Evolutionary conservation across 2,329 filamentous ascomycete species (phyloP).

Genomic region (Alternaria brassicicola): DNA sequence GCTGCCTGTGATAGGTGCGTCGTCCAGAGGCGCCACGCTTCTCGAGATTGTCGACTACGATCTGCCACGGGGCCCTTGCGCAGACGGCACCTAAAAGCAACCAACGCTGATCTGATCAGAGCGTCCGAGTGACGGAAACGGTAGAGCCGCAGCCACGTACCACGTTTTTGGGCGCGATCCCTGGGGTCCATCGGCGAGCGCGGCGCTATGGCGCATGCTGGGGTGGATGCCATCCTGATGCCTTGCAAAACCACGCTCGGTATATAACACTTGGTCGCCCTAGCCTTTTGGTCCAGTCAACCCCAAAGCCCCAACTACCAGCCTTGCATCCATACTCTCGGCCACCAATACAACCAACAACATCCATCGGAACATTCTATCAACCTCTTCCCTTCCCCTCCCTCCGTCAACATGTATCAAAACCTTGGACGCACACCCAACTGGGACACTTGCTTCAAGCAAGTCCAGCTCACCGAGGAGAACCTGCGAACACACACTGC

Average conservation of each 20-base stretch:
- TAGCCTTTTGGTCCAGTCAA: constrained; percentile 7
- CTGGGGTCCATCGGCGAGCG: constrained; percentile 21
- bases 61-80: constrained; percentile 27
- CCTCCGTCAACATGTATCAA: constrained; percentile 18
- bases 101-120: constrained; percentile 25
- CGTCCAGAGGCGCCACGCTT: constrained; percentile 9
- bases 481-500: constrained; percentile 42
- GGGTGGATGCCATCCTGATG: constrained; percentile 18
- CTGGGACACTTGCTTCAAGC: constrained; percentile 16
- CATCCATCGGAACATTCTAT: not conserved
- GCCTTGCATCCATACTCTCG: not conserved
- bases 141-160: constrained; percentile 28
- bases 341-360: not conserved
- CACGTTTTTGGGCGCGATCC: constrained; percentile 30
- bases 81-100: constrained; percentile 24
- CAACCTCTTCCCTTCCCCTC: too few relatives aligned
- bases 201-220: constrained; percentile 27
- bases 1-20: constrained; percentile 12
- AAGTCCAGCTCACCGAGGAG: constrained; percentile 35
- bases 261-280: constrained; percentile 19
- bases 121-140: constrained; percentile 22
- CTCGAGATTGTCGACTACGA: constrained; percentile 17
- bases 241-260: constrained; percentile 3
- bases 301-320: constrained; percentile 4
- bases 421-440: constrained; percentile 16